Conservation (phyloP, 1,139 yeast species). For the Candida neerlandica region DNA sequence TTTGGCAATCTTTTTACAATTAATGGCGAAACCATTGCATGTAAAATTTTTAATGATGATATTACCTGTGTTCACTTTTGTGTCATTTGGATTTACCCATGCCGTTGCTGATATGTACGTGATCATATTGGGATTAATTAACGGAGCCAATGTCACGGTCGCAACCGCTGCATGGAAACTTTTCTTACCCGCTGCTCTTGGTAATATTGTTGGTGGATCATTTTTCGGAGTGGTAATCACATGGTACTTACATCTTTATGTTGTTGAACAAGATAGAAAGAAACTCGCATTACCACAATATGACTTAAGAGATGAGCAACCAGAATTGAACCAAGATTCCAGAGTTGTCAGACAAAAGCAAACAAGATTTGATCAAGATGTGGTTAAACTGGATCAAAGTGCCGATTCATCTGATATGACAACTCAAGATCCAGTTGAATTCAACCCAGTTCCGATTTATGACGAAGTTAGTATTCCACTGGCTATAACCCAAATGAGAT, state of each 20-base stretch:
- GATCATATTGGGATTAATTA: slow-evolving; percentile 64
- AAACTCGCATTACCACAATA: slow-evolving; percentile 62
- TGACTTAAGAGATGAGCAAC: slow-evolving; percentile 77
- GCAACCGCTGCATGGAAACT: slow-evolving; percentile 72
- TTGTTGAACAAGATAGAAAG: slow-evolving; percentile 69
- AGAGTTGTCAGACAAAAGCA: slow-evolving; percentile 60
- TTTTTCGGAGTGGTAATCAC: slow-evolving; percentile 64
- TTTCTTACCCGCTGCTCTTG: slow-evolving; percentile 65
- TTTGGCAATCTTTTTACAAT: slow-evolving; percentile 71
- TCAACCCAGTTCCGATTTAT: slow-evolving; percentile 11
- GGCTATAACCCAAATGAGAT: background rate
- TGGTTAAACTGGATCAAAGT: slow-evolving; percentile 10
- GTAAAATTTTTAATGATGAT: slow-evolving; percentile 68
- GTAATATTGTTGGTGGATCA: slow-evolving; percentile 72
- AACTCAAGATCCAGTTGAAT: slow-evolving; percentile 8
- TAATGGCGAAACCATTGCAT: slow-evolving; percentile 79
- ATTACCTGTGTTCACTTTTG: slow-evolving; percentile 74
- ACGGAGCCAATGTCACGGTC: slow-evolving; percentile 62
- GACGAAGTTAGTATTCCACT: slow-evolving; percentile 12
- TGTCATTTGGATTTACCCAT: slow-evolving; percentile 73
- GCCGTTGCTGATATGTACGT: slow-evolving; percentile 80
- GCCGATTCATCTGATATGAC: slow-evolving; percentile 3
- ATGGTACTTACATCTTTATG: slow-evolving; percentile 68
- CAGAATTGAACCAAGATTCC: slow-evolving; percentile 73
- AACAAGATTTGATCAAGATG: slow-evolving; percentile 16